Percentiles rank a stretch among this genome's conserved stretches.
phyloP scores from a whole-genome alignment of 2,329 filamentous ascomycete genomes.

The Aspergillus proliferans region DNA sequence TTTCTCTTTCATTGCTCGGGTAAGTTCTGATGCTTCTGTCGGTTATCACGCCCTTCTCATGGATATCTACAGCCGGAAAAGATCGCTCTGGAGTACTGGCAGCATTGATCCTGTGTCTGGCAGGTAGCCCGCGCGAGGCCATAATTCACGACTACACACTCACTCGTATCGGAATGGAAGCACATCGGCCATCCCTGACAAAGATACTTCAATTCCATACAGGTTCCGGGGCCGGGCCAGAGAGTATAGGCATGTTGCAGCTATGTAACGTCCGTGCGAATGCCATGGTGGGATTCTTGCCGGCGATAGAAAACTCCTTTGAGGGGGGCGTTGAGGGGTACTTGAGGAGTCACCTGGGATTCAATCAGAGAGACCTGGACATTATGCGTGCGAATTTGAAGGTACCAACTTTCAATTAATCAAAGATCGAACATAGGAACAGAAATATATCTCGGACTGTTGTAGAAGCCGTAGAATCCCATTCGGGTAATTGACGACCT shows the following conservation, averaged over 20 bases:
- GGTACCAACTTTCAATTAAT: neutral
- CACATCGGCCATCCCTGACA: conserved; percentile 15
- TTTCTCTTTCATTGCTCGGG: conserved; percentile 60
- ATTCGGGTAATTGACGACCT: neutral
- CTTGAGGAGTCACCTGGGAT: conserved; percentile 15
- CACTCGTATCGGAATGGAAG: conserved; percentile 20
- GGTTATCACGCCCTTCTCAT: neutral
- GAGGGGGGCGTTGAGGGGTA: conserved; percentile 18
- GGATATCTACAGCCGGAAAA: conserved; percentile 58
- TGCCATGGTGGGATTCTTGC: conserved; percentile 21
- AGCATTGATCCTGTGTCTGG: conserved; percentile 59
- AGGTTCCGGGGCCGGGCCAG: conserved; percentile 13
- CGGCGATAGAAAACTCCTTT: conserved; percentile 14
- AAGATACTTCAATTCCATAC: conserved; percentile 12
- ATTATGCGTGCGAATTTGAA: conserved; percentile 16
- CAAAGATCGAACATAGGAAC: neutral
- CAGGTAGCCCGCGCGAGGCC: conserved; percentile 51
- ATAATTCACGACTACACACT: conserved; percentile 61
- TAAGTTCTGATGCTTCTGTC: conserved; percentile 6
- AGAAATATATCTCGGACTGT: no score
- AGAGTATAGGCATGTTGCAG: conserved; percentile 18
- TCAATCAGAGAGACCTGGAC: conserved; percentile 13
- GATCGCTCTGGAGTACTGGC: conserved; percentile 70
- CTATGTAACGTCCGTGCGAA: conserved; percentile 18
- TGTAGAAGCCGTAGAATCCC: neutral